Evolutionary conservation across 1,284 basidiomycete species (phyloP), one percentile per base, ranked within the genome.

Genomic region (Cutaneotrichosporon cavernicola): DNA sequence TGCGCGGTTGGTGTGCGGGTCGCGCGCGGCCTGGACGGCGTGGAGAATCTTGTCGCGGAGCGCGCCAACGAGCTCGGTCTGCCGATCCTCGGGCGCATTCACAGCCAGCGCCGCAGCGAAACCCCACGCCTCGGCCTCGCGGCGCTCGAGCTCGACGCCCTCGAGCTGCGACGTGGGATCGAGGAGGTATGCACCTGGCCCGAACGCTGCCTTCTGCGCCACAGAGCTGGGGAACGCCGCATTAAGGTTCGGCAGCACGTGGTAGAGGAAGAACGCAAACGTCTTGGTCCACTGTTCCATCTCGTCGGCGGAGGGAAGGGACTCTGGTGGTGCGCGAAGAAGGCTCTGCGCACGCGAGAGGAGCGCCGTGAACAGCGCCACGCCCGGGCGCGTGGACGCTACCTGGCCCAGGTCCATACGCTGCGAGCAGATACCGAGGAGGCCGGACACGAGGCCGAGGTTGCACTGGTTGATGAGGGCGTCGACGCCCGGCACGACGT

Each of bases 281-380:
- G 91, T 88, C 51, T 85, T 82, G 82, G 90, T 87, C 93, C 96
- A 98, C 83, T 93, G 89, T 61, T 90, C 86, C 59, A 89, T 82
- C 71, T 97, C 95, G 62, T 89, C 89, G 1, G 85, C 18, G 7
- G 34, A 21, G 78, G 84, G 82, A 50, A 82, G 83, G 78, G 84
- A 82, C 43, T 59, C 52, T 3, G 60, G 63, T 7, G 81, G 80
- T 18, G 83, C 85, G 73, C 95, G 90, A 74, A 92, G 91, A 70
- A 99, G 87, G 31, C 91, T 86, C 78, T 96, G 93, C 13, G 94
- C 95, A 51, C 93, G 88, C 66, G 91, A 95, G 63, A 99, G 83
- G 77, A 99, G 90, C 58, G 97, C 85, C 0, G 95, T 99, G 67
- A 98, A 84, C 60, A 99, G 85, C 9, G 94, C 92, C 32, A 98